Evolutionary conservation across 2,329 filamentous ascomycete species (phyloP), one percentile per base, ranked within the genome.

Genomic region (Lithohypha guttulata): DNA sequence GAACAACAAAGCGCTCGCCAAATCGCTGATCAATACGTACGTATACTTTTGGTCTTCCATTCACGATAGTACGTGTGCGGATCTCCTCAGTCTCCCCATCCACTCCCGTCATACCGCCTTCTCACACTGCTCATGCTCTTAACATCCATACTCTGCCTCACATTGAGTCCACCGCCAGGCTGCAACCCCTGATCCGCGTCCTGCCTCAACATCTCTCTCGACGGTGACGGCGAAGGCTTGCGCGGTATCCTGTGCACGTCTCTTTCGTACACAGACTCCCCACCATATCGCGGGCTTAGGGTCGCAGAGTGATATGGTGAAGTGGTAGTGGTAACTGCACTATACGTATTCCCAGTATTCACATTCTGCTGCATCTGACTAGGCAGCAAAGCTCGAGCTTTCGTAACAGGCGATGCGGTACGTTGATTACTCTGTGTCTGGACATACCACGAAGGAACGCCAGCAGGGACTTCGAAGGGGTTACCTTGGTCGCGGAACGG

Each of bases 61-160:
- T n/a, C n/a, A n/a, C n/a, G n/a, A n/a, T n/a, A n/a, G n/a, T n/a
- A n/a, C n/a, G n/a, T n/a, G n/a, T n/a, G n/a, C n/a, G n/a, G n/a
- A n/a, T n/a, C n/a, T n/a, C n/a, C 13, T 10, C 22, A 39, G 4
- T 39, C 35, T 13, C 26, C 47, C 41, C 50, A 52, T 5, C 36
- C 54, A 48, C 47, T 50, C 18, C 54, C 51, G 43, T 58, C 53
- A 37, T 57, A 58, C 15, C 52, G 47, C 34, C 50, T 52, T 32
- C 49, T 51, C 28, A 53, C 49, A 34, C 49, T 50, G 31, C 47
- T 47, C 18, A 49, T 40, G 33, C 49, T 51, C 27, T 44, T 51
- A 21, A 53, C 41, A 20, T 51, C 48, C 20, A 47, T 40, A 23
- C 46, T 51, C 22, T 34, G 41, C 19, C 51, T 43, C 42, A 25